Conservation (phyloP, 495 filamentous ascomycete genomes). For the Penicillium maclennaniae region DNA sequence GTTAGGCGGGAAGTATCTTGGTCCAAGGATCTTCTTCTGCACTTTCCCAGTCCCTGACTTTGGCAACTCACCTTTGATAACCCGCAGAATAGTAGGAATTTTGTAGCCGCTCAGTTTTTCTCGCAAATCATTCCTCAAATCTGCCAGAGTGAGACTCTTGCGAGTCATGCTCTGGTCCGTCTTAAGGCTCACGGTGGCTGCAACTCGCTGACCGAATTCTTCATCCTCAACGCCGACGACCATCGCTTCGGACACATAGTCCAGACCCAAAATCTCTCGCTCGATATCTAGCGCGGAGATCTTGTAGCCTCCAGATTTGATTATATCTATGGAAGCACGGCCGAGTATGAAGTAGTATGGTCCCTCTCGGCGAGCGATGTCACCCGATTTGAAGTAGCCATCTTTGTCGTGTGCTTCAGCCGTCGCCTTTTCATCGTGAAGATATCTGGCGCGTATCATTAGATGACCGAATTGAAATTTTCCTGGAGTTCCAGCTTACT, state of each 20-base stretch:
- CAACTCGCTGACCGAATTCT: conserved; percentile 50
- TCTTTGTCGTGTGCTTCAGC: conserved; percentile 29
- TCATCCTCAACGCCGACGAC: conserved; percentile 42
- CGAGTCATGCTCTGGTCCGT: conserved; percentile 15
- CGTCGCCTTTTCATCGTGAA: conserved; percentile 39
- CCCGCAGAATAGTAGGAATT: conserved; percentile 44
- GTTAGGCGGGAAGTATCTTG: conserved; percentile 38
- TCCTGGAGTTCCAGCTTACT: conserved; percentile 10
- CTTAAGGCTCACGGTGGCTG: conserved; percentile 40
- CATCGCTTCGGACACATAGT: conserved; percentile 37
- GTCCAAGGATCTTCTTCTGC: conserved; percentile 48
- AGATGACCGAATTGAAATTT: not conserved
- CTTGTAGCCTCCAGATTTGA: conserved; percentile 48
- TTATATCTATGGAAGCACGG: conserved; percentile 44
- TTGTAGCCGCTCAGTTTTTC: conserved; percentile 42
- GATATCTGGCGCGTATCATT: conserved; percentile 28
- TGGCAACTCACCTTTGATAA: conserved; percentile 43
- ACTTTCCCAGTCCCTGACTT: conserved; percentile 49
- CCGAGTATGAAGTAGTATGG: conserved; percentile 48
- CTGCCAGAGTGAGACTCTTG: conserved; percentile 28
- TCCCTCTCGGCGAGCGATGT: conserved; percentile 44
- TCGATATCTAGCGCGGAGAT: conserved; percentile 46
- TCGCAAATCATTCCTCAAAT: conserved; percentile 39
- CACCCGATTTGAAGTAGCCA: conserved; percentile 47
- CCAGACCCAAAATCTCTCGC: conserved; percentile 37